Evolutionary conservation across 805 yeast genomes (phyloP).

Genomic region (Ogataea allantospora): DNA sequence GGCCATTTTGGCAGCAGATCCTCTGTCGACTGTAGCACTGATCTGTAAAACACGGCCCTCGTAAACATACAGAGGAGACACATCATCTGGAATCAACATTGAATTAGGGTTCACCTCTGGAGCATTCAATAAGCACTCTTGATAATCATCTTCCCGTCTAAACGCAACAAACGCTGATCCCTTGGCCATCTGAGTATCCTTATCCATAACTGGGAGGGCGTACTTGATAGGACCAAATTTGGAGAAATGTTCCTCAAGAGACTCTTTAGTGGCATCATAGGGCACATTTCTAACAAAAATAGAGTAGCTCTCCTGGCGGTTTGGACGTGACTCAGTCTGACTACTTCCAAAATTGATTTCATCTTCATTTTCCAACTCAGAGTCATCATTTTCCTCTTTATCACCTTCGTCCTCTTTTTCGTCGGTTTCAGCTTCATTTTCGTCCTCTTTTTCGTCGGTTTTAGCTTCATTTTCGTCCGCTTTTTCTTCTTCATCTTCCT

Average conservation of each 20-base stretch:
- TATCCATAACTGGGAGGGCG: slow-evolving; percentile 91
- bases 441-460: slow-evolving; percentile 35
- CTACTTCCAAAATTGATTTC: slow-evolving; percentile 29
- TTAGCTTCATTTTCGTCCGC: slow-evolving; percentile 37
- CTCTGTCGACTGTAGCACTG: slow-evolving; percentile 82
- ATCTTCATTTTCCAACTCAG: too few relatives aligned
- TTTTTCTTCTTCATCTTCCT: slow-evolving; percentile 36
- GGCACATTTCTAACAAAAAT: slow-evolving; percentile 92
- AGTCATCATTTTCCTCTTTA: slow-evolving; percentile 25
- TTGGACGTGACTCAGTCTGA: slow-evolving; percentile 35
- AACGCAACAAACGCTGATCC: slow-evolving; percentile 97
- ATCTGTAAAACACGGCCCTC: slow-evolving; percentile 89
- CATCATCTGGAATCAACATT: slow-evolving; percentile 87
- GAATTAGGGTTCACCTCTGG: slow-evolving; percentile 64
- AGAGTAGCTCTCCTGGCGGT: slow-evolving; percentile 68
- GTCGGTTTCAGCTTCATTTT: slow-evolving; percentile 33
- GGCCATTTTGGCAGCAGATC: slow-evolving; percentile 70
- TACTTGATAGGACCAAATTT: slow-evolving; percentile 86
- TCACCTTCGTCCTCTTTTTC: slow-evolving; percentile 32
- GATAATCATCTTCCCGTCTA: slow-evolving; percentile 55
- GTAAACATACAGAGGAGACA: slow-evolving; percentile 81
- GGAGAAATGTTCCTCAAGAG: slow-evolving; percentile 71
- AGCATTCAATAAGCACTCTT: slow-evolving; percentile 70
- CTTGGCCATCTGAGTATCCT: slow-evolving; percentile 77
- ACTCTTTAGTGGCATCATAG: slow-evolving; percentile 85